Base-by-base conservation (phyloP, 2,329 filamentous ascomycete species). In the Lizonia empirigonia region DNA sequence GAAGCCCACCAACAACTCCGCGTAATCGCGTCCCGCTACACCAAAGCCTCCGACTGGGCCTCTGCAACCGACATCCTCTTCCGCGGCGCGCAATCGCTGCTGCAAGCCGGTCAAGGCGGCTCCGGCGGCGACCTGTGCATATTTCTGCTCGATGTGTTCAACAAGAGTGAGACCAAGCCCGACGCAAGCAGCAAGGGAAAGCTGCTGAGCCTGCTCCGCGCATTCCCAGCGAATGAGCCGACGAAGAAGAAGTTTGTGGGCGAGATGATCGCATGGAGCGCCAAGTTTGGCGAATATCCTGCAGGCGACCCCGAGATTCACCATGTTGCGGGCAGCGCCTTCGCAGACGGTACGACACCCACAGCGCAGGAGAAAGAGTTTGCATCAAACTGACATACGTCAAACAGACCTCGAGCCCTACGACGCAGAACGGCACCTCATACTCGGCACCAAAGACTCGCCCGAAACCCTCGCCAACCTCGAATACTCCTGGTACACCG, bases 1-100 rank as follows among this genome's bases (percentile, higher is more conserved):
- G 94, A 99, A 82, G 94, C 94, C 51, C 93, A 97, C 77, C 94
- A 99, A 76, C 94, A 99, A 79, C 90, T 96, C 61, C 91, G 94
- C 57, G 92, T 97, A 46, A 93, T 97, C 63, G 92, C 92, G 55
- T 88, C 91, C 30, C 91, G 95, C 50, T 96, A 99, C 78, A 86
- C 93, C 73, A 97, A 97, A 78, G 82, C 88, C 34, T 79, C 84
- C 55, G 93, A 93, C 81, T 97, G 89, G 83, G 74, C 82, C 62
- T 88, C 91, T 10, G 94, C 95, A 38, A 87, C 91, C 71, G 90
- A 96, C 62, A 88, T 97, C 59, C 83, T 99, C 59, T 87, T 84
- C 73, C 88, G 84, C 59, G 94, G 96, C 56, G 88, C 93, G 1
- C 86, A 89, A 63, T 87, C 92, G 22, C 83, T 99, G 8, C 83